Evolutionary conservation across 345 rosid species (phyloP).

Genomic region (Boechera retrofracta): DNA sequence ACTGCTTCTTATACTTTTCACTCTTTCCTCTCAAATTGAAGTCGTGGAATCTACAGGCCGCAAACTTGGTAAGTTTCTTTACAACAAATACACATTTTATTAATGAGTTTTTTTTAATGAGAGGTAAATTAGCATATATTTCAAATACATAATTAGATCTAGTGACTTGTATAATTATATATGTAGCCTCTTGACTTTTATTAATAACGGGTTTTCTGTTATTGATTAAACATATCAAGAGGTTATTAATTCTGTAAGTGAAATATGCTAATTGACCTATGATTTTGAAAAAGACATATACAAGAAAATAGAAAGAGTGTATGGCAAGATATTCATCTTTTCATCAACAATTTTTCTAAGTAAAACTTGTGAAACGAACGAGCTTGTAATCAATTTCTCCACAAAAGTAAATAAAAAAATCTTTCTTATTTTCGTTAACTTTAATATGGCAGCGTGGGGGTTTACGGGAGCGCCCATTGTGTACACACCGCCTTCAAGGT

Average conservation of each 20-base stretch:
- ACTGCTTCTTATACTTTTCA: slow-evolving; percentile 24
- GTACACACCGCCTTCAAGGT: slow-evolving; percentile 2
- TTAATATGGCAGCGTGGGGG: background rate
- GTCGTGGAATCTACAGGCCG: slow-evolving; percentile 35
- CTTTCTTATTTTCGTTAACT: background rate
- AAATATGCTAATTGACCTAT: too few species aligned
- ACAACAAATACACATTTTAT: background rate
- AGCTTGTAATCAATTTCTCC: background rate
- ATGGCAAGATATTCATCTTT: background rate
- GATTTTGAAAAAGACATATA: too few species aligned
- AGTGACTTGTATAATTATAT: too few species aligned
- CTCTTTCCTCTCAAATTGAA: slow-evolving; percentile 16
- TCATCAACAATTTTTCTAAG: background rate
- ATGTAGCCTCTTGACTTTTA: too few species aligned
- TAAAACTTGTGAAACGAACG: background rate
- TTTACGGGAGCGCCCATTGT: background rate
- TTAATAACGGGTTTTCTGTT: too few species aligned
- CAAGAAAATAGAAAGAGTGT: background rate
- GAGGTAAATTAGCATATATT: too few species aligned
- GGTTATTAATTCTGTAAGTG: too few species aligned
- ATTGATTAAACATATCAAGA: too few species aligned
- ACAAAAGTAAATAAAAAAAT: too few species aligned
- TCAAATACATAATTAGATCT: too few species aligned
- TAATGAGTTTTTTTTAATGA: too few species aligned
- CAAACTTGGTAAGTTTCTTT: slow-evolving; percentile 31